These are phyloP conservation scores for Camellia oleifera DNA, from an alignment of 179 eudicot species.

Conservation along the genomic window DNA sequence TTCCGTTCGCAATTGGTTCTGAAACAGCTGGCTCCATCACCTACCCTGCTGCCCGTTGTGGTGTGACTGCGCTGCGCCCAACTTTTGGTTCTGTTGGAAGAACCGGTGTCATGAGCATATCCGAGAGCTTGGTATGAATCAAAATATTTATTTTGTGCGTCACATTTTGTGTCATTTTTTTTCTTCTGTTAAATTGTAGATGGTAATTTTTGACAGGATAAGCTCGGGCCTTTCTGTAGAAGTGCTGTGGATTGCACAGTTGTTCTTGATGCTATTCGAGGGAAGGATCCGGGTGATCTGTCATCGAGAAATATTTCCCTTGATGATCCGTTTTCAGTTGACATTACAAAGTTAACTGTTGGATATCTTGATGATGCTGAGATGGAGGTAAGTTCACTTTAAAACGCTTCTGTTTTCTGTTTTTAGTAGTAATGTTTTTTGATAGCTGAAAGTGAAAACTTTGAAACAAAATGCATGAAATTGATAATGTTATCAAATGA, in stretches of 20 bases:
- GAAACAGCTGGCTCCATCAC: slow-evolving; percentile 93
- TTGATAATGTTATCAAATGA: too few relatives aligned
- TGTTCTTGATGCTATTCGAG: slow-evolving; percentile 66
- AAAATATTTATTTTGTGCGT: neutral
- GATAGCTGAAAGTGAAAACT: too few relatives aligned
- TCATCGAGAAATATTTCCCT: slow-evolving; percentile 70
- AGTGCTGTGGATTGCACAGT: slow-evolving; percentile 79
- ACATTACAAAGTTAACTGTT: slow-evolving; percentile 71
- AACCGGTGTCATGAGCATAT: slow-evolving; percentile 91
- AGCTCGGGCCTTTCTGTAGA: slow-evolving; percentile 94
- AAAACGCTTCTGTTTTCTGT: too few relatives aligned
- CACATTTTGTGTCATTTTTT: neutral
- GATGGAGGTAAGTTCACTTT: slow-evolving; percentile 51
- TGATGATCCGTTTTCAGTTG: slow-evolving; percentile 71
- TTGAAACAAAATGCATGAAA: too few relatives aligned
- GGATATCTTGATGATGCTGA: slow-evolving; percentile 94
- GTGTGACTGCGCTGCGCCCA: slow-evolving; percentile 85
- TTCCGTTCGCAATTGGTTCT: slow-evolving; percentile 95
- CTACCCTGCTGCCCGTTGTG: slow-evolving; percentile 92
- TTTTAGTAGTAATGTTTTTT: too few relatives aligned
- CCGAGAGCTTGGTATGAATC: slow-evolving; percentile 75
- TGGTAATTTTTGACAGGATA: slow-evolving; percentile 53
- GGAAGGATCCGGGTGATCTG: slow-evolving; percentile 76
- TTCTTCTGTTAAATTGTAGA: neutral
- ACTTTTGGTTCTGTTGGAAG: slow-evolving; percentile 87